A percentile compares a stretch with the other conserved stretches of the same genome.
These are phyloP conservation scores for Themeda triandra DNA, from an alignment of 176 grass and related monocot genomes.

Conservation along the genomic window DNA sequence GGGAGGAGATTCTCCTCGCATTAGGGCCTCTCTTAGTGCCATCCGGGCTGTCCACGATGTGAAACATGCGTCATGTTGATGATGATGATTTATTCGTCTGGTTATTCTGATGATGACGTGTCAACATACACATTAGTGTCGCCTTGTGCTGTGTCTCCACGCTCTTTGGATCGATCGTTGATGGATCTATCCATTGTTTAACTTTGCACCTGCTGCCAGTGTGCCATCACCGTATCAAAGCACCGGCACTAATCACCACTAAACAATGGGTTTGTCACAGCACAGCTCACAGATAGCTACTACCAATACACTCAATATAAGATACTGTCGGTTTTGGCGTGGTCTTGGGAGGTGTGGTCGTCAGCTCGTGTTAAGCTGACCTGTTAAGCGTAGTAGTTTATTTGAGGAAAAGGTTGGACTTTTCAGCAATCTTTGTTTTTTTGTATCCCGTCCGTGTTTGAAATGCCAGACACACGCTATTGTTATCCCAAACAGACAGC, in stretches of 20 bases:
- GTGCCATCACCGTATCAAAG: slow-evolving; percentile 23
- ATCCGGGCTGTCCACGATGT: slow-evolving; percentile 32
- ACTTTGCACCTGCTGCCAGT: background rate
- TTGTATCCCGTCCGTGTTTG: background rate
- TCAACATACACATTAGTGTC: background rate
- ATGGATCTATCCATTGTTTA: background rate
- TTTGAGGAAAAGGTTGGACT: slow-evolving; percentile 15
- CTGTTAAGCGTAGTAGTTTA: background rate
- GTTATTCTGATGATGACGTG: slow-evolving; percentile 38
- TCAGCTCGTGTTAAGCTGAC: slow-evolving; percentile 13
- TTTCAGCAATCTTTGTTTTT: background rate
- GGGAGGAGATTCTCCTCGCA: background rate
- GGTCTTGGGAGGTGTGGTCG: background rate
- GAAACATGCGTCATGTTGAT: background rate
- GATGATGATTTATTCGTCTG: slow-evolving; percentile 17
- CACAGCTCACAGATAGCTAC: slow-evolving; percentile 13
- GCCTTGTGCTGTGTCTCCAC: background rate
- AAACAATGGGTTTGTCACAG: background rate
- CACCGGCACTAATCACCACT: background rate
- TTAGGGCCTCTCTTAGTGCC: background rate
- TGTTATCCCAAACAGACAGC: background rate
- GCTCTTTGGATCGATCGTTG: background rate
- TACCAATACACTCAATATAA: background rate
- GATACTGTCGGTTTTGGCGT: slow-evolving; percentile 22
- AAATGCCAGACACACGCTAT: background rate